A percentile compares a stretch with the other conserved stretches of the same genome.
These are phyloP conservation scores for Arabis hirsuta DNA, from an alignment of 345 rosid genomes.

Conservation along the genomic window DNA sequence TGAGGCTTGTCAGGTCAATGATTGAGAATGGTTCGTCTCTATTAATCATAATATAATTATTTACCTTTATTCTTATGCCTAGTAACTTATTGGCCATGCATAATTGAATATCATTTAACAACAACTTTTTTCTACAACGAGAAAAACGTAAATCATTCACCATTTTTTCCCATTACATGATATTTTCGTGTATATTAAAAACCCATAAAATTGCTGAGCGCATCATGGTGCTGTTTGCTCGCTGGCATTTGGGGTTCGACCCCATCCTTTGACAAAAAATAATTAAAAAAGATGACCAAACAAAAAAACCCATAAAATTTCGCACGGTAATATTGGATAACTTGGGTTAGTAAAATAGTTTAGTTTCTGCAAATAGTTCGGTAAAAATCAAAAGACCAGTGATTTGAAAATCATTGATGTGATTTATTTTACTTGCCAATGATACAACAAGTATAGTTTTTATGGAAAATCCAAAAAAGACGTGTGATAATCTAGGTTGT, in stretches of 20 bases:
- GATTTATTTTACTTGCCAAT: slow-evolving; percentile 16
- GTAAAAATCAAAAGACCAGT: neutral
- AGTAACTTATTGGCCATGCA: slow-evolving; percentile 20
- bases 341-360: neutral
- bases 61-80: neutral
- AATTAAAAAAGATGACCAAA: too few species aligned
- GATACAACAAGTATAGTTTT: slow-evolving; percentile 9
- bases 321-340: neutral
- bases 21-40: slow-evolving; percentile 26
- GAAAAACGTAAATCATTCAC: neutral
- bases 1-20: slow-evolving; percentile 22
- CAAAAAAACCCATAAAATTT: too few species aligned
- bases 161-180: neutral
- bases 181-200: neutral
- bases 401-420: neutral
- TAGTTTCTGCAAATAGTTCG: slow-evolving; percentile 13
- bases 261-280: too few species aligned
- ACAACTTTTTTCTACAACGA: neutral
- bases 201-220: too few species aligned
- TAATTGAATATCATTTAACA: slow-evolving; percentile 8
- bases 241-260: too few species aligned
- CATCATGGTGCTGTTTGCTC: too few species aligned
- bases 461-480: slow-evolving; percentile 10
- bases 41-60: neutral
- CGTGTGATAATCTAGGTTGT: too few species aligned